These are phyloP conservation scores for Starmerella etchellsii DNA, from an alignment of 805 yeast species.

Conservation along the genomic window DNA sequence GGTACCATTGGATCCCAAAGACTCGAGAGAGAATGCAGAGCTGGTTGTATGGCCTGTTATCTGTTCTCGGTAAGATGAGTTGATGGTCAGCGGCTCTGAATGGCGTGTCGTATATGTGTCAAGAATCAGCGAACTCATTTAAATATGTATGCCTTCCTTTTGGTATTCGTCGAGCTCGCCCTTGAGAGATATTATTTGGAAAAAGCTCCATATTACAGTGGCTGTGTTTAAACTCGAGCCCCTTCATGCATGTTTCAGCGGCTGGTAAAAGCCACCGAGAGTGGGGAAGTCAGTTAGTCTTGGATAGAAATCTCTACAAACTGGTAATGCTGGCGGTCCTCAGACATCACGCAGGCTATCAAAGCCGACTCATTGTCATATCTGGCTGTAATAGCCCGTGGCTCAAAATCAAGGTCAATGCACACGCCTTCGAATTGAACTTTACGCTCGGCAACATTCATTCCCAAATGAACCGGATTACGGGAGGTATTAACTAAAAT, in stretches of 20 bases:
- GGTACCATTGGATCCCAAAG: no score
- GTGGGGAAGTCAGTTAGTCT: no score
- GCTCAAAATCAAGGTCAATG: constrained; percentile 7
- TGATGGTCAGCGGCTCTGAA: not conserved
- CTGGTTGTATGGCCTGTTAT: no score
- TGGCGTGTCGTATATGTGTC: not conserved
- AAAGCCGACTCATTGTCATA: not conserved
- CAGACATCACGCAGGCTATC: constrained; percentile 9
- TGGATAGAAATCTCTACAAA: constrained; percentile 1
- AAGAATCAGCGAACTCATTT: no score
- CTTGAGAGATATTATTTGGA: no score
- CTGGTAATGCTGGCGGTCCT: constrained; percentile 13
- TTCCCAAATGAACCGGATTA: not conserved
- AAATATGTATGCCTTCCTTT: no score
- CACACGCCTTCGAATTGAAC: not conserved
- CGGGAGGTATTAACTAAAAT: not conserved
- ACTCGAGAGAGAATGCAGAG: no score
- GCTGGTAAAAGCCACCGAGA: not conserved
- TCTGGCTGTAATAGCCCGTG: constrained; percentile 4
- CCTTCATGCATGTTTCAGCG: not conserved
- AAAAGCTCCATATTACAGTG: no score
- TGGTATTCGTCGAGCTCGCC: no score
- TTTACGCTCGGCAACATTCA: not conserved
- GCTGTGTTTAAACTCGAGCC: no score
- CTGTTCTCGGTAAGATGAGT: not conserved